Percentiles rank a stretch among this genome's conserved stretches.
These are phyloP conservation scores for Pyracantha coccinea DNA, from an alignment of 331 rosid genomes.

Conservation along the genomic window DNA sequence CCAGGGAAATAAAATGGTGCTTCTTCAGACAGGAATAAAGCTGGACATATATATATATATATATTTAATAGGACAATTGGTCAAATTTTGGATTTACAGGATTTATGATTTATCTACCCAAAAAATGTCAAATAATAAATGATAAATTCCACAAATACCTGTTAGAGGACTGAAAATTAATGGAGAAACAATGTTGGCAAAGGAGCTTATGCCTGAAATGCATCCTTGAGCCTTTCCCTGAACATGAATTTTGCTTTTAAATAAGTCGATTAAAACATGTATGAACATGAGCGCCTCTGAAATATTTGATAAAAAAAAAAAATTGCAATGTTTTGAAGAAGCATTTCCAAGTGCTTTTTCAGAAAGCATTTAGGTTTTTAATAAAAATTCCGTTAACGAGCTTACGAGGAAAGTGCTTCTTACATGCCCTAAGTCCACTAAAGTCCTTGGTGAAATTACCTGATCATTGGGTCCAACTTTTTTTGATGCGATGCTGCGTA, in stretches of 20 bases:
- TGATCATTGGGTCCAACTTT: constrained; percentile 66
- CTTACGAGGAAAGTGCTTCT: not conserved
- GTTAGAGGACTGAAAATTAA: constrained; percentile 74
- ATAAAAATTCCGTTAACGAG: not conserved
- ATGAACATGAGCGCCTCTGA: not conserved
- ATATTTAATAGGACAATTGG: constrained; percentile 1
- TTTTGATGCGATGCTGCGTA: constrained; percentile 80
- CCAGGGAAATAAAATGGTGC: constrained; percentile 85
- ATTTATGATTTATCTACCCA: not conserved
- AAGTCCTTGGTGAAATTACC: constrained; percentile 22
- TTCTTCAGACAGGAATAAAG: constrained; percentile 65
- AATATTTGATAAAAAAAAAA: too few species aligned
- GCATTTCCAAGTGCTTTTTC: not conserved
- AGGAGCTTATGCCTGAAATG: constrained; percentile 63
- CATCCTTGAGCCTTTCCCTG: constrained; percentile 94
- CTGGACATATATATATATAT: constrained; percentile 23
- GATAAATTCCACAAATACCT: constrained; percentile 26
- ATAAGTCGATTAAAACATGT: not conserved
- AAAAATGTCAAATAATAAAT: not conserved
- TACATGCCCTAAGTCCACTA: not conserved
- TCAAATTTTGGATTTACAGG: constrained; percentile 1
- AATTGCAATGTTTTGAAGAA: not conserved
- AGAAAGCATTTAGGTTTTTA: too few species aligned
- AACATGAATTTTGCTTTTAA: not conserved
- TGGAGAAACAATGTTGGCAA: constrained; percentile 69